A percentile compares a stretch with the other conserved stretches of the same genome.
These are phyloP conservation scores for Cladosporium sp. DNA, from an alignment of 2,329 filamentous ascomycete species.

Conservation along the genomic window DNA sequence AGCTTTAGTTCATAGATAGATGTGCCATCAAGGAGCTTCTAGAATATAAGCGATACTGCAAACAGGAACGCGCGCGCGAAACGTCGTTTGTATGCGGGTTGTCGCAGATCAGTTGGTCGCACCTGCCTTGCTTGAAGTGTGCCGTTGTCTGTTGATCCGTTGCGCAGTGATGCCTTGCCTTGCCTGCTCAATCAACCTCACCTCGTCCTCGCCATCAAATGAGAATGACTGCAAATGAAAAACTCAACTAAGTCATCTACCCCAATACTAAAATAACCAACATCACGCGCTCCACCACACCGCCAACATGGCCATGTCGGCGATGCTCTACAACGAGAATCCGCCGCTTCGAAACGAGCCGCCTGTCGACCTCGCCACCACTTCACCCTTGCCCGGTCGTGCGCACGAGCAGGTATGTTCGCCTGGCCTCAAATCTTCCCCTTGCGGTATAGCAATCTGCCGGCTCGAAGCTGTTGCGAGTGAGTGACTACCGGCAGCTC, in stretches of 20 bases:
- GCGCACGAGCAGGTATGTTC: conserved; percentile 10
- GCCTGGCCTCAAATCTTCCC: not conserved
- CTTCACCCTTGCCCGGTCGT: conserved; percentile 3
- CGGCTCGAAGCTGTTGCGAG: not conserved
- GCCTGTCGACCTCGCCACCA: conserved; percentile 4
- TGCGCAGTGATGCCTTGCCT: not conserved
- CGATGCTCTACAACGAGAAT: conserved; percentile 30
- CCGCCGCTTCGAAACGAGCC: conserved; percentile 14
- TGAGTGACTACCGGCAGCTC: not conserved
- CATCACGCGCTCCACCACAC: not conserved
- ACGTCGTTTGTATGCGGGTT: not conserved
- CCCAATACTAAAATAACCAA: not conserved
- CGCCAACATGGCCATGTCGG: conserved; percentile 29
- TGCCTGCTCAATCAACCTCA: not conserved
- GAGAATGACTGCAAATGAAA: not conserved
- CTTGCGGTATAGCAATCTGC: not conserved
- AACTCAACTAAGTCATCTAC: not conserved
- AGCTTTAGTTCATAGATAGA: not conserved
- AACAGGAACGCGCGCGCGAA: not conserved
- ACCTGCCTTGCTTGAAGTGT: conserved; percentile 8
- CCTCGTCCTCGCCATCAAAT: not conserved
- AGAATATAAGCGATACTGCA: not conserved
- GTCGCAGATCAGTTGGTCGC: not conserved
- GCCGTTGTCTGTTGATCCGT: conserved; percentile 4
- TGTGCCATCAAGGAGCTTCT: not conserved